Evolutionary conservation across 495 filamentous ascomycete species (phyloP), one percentile per base, ranked within the genome.

Genomic region (Penicillium roqueforti): DNA sequence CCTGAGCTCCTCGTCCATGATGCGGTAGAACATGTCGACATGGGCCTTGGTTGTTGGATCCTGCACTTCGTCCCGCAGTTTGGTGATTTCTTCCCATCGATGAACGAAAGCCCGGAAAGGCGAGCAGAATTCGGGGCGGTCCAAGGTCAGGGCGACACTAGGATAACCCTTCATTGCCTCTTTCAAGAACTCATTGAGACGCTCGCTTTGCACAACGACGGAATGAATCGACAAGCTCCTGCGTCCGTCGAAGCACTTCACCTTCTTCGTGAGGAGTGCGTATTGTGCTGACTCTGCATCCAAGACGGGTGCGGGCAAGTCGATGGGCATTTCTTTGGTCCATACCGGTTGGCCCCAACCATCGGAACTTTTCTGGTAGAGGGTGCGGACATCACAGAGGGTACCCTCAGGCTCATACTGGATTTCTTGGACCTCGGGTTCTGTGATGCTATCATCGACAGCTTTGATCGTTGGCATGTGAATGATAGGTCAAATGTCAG

Each of bases 41-140:
- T 88, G 83, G 38, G 72, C 66, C 55, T 77, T 80, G 1, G 77
- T 76, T 28, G 70, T 69, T 8, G 65, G 57, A 28, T 84, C 80
- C 7, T 62, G 25, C 42, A 80, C 76, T 6, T 76, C 68, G 8
- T 77, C 61, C 22, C 78, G 67, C 37, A 77, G 77, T 13, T 70
- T 51, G 16, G 67, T 52, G 39, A 90, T 74, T 29, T 76, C 68
- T 4, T 72, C 59, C 86, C 86, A 90, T 20, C 85, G 77, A 66
- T 89, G 82, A 34, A 89, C 79, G 34, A 89, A 80, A 0, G 82
- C 80, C 62, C 80, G 67, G 63, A 88, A 88, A 0, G 81, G 82
- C 0, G 72, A 73, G 16, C 65, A 65, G 60, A 88, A 86, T 42
- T 81, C 78, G 4, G 89, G 69, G 0, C 80, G 77, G 44, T 81